These are phyloP conservation scores for Xylaria sp. DNA, from an alignment of 2,329 filamentous ascomycete genomes.

Conservation along the genomic window DNA sequence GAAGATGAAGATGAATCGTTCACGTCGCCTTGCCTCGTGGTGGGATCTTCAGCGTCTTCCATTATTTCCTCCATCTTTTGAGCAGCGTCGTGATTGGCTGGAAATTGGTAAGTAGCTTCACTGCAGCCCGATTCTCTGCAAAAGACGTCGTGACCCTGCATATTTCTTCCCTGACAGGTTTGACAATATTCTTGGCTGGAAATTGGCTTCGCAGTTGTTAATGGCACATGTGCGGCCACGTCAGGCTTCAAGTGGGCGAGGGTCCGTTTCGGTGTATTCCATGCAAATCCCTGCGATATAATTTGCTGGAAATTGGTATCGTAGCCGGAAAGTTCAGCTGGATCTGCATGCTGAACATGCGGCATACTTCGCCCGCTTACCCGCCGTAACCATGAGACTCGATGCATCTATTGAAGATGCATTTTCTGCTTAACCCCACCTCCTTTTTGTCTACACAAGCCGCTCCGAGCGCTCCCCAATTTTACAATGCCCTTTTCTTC, in stretches of 20 bases:
- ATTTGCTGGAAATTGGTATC: constrained; percentile 16
- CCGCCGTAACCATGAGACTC: no score
- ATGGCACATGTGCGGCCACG: not conserved
- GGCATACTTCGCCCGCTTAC: not conserved
- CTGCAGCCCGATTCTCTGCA: not conserved
- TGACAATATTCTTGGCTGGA: constrained; percentile 1
- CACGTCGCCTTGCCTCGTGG: not conserved
- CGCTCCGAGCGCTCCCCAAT: no score
- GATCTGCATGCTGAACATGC: not conserved
- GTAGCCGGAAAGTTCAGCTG: not conserved
- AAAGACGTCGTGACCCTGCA: not conserved
- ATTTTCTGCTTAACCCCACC: no score
- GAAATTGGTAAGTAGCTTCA: not conserved
- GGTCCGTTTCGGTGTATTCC: no score
- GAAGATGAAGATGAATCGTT: not conserved
- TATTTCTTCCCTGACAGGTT: not conserved
- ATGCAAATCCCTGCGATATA: not conserved
- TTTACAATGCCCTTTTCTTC: no score
- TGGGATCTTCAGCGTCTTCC: not conserved
- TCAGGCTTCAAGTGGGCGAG: no score
- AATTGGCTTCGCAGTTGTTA: not conserved
- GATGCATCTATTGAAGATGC: no score
- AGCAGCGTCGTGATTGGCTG: not conserved
- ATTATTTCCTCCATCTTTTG: not conserved
- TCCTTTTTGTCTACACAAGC: no score